Base-by-base conservation (phyloP, 2,329 filamentous ascomycete species). In the Cercospora zeae-maydis region DNA sequence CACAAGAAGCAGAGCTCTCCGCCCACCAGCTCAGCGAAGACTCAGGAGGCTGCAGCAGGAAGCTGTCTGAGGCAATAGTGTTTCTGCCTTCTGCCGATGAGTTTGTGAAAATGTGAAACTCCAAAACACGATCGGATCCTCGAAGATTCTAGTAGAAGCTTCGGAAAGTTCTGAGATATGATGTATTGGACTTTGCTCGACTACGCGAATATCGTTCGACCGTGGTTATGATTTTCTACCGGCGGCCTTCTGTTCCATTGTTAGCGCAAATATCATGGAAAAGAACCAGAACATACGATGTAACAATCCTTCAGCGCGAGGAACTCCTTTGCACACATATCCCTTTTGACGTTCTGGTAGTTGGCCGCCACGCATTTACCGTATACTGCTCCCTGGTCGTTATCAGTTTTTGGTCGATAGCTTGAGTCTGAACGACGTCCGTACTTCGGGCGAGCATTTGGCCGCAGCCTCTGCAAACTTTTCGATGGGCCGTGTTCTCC, bases 341-440 rank as follows among this genome's bases (percentile, higher is more conserved):
- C 91, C 74, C 96, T 96, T 70, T 92, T 85, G 2, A 96, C 86
- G 3, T 92, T 86, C 74, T 93, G 93, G 78, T 96, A 98, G 74
- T 98, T 93, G 39, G 86, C 86, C 56, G 93, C 84, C 67, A 99
- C 88, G 75, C 95, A 99, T 81, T 92, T 93, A 69, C 93, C 95
- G 73, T 98, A 99, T 11, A 85, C 81, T 2, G 91, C 83, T 58
- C 91, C 89, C 93, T 98, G 24, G 10, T 24, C 27, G 45, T 27
- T 59, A 52, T 66, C 53, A 63, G 62, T 63, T 36, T 53, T 1
- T 55, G 16, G 19, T 21, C 49, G 33, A 49, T 33, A 16, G 16
- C 11, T 33, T 39, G 49, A 21, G 5, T 2, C 45, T 31, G 33
- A 13, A 19, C 11, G 14, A 9, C 16, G 27, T 72, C 76, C 19